These are phyloP conservation scores for Syzygium malaccense DNA, from an alignment of 441 rosid species.

Conservation along the genomic window DNA sequence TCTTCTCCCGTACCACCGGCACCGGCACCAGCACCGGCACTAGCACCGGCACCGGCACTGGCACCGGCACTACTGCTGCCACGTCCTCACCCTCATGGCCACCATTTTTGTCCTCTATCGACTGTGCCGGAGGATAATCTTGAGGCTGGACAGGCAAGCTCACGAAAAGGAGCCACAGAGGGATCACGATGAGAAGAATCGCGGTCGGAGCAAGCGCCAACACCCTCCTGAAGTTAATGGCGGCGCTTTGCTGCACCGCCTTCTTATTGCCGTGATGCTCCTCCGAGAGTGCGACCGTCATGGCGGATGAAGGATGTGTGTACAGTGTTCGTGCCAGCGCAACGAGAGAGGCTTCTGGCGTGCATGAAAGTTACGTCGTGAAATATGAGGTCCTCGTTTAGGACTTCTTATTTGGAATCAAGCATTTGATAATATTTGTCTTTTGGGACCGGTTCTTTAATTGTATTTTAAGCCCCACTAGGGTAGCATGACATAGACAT, in stretches of 20 bases:
- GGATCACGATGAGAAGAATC: not conserved
- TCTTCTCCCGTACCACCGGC: not conserved
- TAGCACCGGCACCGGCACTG: too few relatives aligned
- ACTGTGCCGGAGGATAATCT: not conserved
- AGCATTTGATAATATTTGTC: not conserved
- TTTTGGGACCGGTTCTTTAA: not conserved
- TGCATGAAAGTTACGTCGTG: not conserved
- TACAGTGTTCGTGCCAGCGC: not conserved
- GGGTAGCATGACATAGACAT: not conserved
- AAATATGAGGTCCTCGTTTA: not conserved
- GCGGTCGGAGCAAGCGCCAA: not conserved
- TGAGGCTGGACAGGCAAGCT: not conserved
- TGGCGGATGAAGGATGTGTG: not conserved
- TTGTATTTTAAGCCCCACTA: not conserved
- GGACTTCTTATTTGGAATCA: not conserved
- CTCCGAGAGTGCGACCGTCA: not conserved
- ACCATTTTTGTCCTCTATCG: not conserved
- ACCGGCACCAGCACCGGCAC: too few relatives aligned
- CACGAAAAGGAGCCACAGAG: not conserved
- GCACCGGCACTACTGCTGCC: not conserved
- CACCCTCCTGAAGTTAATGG: not conserved
- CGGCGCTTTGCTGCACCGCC: too few relatives aligned
- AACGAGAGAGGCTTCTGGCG: not conserved
- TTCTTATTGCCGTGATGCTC: not conserved
- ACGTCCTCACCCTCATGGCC: not conserved